A percentile compares a stretch with the other conserved stretches of the same genome.
phyloP scores from a whole-genome alignment of 371 early-diverging fungal genomes.

The Zancudomyces culisetae region DNA sequence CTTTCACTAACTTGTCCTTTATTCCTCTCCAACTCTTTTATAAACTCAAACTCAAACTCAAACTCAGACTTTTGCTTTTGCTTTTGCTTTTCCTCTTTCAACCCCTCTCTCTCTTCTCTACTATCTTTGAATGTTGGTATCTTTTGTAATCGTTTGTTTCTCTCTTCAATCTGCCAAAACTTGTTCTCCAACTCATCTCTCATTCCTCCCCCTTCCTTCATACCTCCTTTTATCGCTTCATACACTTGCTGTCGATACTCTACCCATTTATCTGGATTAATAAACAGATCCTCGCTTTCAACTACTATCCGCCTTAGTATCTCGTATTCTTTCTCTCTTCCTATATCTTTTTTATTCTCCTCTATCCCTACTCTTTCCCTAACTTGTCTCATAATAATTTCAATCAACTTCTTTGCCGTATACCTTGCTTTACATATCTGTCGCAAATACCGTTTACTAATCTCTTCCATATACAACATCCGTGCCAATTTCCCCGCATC shows the following conservation, averaged over 20 bases:
- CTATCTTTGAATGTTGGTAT: neutral
- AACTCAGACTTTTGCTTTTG: neutral
- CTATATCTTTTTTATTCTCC: neutral
- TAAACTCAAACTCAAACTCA: neutral
- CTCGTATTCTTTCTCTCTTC: too few species aligned
- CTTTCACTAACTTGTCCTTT: neutral
- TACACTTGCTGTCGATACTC: neutral
- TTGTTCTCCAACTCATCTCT: neutral
- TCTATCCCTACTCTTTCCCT: neutral
- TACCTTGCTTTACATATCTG: conserved; percentile 3
- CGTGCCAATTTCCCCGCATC: neutral
- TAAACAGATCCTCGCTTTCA: conserved; percentile 1
- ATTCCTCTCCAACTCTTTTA: neutral
- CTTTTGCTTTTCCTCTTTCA: too few species aligned
- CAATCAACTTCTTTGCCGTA: neutral
- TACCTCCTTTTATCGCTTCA: too few species aligned
- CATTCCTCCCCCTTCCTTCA: neutral
- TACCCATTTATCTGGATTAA: neutral
- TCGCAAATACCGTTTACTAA: neutral
- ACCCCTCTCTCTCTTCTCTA: neutral
- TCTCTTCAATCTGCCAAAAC: neutral
- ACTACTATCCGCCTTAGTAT: neutral
- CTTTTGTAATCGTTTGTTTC: neutral
- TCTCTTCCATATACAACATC: neutral
- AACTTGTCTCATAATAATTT: neutral